phyloP scores from a whole-genome alignment of 1,284 basidiomycete species.

The Hemileia vastatrix region DNA sequence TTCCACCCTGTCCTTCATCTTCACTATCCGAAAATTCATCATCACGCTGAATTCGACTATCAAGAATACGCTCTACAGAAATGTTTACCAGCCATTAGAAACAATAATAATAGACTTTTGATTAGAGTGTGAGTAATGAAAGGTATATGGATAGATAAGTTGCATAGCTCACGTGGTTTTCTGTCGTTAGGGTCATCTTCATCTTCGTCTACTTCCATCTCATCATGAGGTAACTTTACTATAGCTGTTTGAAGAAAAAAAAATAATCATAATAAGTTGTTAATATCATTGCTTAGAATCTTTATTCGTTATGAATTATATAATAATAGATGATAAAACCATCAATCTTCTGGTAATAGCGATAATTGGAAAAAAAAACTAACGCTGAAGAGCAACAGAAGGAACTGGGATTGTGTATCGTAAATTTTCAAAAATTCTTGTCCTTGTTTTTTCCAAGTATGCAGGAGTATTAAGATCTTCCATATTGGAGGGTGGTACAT shows the following conservation, averaged over 20 bases:
- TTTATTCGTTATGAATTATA: neutral
- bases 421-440: constrained; percentile 82
- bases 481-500: constrained; percentile 89
- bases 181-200: constrained; percentile 54
- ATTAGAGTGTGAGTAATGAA: neutral
- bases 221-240: constrained; percentile 27
- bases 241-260: constrained; percentile 17
- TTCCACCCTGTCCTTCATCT: constrained; percentile 68
- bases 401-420: constrained; percentile 74
- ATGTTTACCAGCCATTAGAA: no score
- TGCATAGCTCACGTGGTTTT: constrained; percentile 52
- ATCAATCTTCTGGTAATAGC: neutral
- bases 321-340: neutral
- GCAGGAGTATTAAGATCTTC: constrained; percentile 89
- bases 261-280: neutral
- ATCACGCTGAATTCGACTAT: constrained; percentile 56
- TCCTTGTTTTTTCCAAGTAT: constrained; percentile 85
- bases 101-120: neutral
- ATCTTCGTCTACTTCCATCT: constrained; percentile 60
- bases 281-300: constrained; percentile 3
- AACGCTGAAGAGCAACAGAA: constrained; percentile 76
- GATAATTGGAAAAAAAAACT: constrained; percentile 29
- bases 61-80: constrained; percentile 45
- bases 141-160: neutral
- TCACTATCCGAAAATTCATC: constrained; percentile 52